Evolutionary conservation across 208 protist genomes (phyloP).

Genomic region (Leishmania guyanensis): DNA sequence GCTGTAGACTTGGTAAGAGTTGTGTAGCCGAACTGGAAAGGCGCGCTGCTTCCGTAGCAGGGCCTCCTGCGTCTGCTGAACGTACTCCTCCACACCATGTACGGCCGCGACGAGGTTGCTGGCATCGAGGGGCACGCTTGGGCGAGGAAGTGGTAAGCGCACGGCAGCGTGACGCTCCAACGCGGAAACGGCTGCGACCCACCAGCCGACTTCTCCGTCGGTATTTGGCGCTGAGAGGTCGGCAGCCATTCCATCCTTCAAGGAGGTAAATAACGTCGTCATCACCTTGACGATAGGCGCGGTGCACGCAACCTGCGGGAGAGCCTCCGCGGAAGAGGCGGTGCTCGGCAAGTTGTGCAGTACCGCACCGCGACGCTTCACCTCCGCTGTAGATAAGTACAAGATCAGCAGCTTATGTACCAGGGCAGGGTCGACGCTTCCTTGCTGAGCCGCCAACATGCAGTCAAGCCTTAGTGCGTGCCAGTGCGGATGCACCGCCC

Average conservation of each 20-base stretch:
- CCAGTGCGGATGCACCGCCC: conserved; percentile 48
- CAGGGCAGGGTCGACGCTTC: conserved; percentile 40
- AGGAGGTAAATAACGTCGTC: conserved; percentile 13
- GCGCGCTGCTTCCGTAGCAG: conserved; percentile 40
- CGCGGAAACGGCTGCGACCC: neutral
- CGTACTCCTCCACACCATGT: conserved; percentile 54
- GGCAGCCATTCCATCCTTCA: neutral
- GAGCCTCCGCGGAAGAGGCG: conserved; percentile 27
- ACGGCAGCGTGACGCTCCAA: conserved; percentile 29
- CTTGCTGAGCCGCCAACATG: conserved; percentile 46
- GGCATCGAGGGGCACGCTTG: conserved; percentile 35
- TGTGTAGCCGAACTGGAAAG: conserved; percentile 59
- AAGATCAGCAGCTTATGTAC: conserved; percentile 48
- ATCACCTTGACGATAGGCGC: conserved; percentile 42
- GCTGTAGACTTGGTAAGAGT: conserved; percentile 43
- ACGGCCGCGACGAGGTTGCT: conserved; percentile 62
- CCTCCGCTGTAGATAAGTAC: conserved; percentile 64
- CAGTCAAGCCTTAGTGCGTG: conserved; percentile 50
- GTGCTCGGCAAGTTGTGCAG: conserved; percentile 75
- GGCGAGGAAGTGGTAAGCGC: conserved; percentile 30
- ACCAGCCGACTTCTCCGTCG: neutral
- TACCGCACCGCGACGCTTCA: conserved; percentile 69
- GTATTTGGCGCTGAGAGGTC: neutral
- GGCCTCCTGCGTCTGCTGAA: conserved; percentile 34
- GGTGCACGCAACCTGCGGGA: conserved; percentile 13